A percentile compares a stretch with the other conserved stretches of the same genome.
These are phyloP conservation scores for Tilletia setariae DNA, from an alignment of 1,284 basidiomycete species.

Conservation along the genomic window DNA sequence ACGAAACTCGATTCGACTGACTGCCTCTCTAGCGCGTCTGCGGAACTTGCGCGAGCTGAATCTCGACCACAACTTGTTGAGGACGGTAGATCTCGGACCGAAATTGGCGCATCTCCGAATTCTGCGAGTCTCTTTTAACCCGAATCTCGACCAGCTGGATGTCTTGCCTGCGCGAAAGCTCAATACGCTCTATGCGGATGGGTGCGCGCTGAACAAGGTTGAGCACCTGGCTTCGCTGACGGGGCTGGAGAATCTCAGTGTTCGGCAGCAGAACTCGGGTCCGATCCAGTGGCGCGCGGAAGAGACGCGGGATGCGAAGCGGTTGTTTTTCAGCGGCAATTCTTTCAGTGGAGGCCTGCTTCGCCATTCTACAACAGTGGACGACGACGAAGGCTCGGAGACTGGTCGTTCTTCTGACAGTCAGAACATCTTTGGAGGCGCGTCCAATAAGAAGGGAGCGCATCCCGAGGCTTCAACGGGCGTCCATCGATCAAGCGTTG, in stretches of 20 bases:
- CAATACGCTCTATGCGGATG: constrained; percentile 87
- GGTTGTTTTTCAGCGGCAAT: constrained; percentile 87
- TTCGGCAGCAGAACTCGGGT: constrained; percentile 73
- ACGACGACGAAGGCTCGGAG: constrained; percentile 14
- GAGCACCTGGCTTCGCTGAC: constrained; percentile 60
- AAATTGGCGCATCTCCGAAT: constrained; percentile 60
- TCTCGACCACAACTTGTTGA: constrained; percentile 73
- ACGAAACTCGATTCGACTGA: constrained; percentile 62
- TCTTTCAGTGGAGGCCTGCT: constrained; percentile 41
- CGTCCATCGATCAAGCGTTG: background rate
- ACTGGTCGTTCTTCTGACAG: constrained; percentile 4
- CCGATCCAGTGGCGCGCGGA: constrained; percentile 66
- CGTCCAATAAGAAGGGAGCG: background rate
- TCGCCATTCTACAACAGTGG: background rate
- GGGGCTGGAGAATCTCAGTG: constrained; percentile 81
- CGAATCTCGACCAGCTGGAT: constrained; percentile 66
- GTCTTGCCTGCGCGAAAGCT: constrained; percentile 69
- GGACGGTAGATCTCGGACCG: constrained; percentile 57
- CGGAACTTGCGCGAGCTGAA: constrained; percentile 60
- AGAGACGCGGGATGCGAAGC: constrained; percentile 81
- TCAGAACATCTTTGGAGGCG: background rate
- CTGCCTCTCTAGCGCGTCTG: constrained; percentile 55
- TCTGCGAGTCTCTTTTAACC: constrained; percentile 78
- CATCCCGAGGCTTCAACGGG: constrained; percentile 1
- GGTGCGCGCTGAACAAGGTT: constrained; percentile 67